Evolutionary conservation across 1,284 basidiomycete species (phyloP), one percentile per base, ranked within the genome.

Genomic region (Pyrrhoderma lamaoense): DNA sequence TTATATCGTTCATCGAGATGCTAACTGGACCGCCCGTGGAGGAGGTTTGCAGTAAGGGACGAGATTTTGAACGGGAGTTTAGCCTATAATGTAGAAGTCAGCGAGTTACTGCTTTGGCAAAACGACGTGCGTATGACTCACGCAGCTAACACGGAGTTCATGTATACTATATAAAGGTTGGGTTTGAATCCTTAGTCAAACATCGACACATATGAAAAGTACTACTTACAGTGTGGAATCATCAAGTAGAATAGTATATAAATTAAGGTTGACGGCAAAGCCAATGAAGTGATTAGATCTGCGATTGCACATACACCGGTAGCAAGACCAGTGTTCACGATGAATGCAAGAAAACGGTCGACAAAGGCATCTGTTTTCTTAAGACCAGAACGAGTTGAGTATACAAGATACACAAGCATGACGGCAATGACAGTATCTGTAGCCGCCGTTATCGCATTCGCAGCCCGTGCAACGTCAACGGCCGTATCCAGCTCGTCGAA

Each of bases 401-500:
- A 42, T 5, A 57, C 37, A 3, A 53, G 48, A 27, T 40, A 53
- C 5, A 54, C 47, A 42, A 57, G 55, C 14, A 42, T 34, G 9
- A 14, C 35, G 8, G 56, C 54, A 31, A 57, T 56, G 19, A 31
- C 38, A 25, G 48, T 25, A 42, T 57, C 54, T 11, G 40, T 36
- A 8, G 50, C 25, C 8, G 45, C 44, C 9, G 50, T 43, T 8
- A 48, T 31, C 18, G 44, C 25, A 18, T 38, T 16, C 9, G 27
- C 38, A 8, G 25, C 19, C 11, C 27, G 50, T 4, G 22, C 22
- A 19, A 47, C 3, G n/a, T 13, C 34, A n/a, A 19, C 19, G 37
- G 86, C 66, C 91, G 61, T 62, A 36, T 18, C 42, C 8, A 44
- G 16, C 25, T 14, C 35, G 21, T 22, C 37, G 34, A 55, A 47